phyloP scores from a whole-genome alignment of 2,329 filamentous ascomycete genomes.

The Ramichloridium luteum region DNA sequence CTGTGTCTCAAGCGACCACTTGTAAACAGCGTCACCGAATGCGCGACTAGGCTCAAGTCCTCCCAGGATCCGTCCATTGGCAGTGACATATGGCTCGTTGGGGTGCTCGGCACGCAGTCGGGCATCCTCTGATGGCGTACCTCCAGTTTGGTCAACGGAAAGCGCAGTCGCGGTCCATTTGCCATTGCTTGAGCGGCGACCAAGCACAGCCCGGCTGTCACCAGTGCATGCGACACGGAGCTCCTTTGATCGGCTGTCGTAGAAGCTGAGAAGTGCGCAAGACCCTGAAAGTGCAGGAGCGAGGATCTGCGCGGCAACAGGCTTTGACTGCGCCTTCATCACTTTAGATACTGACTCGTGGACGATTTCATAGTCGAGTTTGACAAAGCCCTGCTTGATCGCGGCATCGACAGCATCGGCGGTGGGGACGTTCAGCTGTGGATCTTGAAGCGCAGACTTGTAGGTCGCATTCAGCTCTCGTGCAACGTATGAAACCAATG shows the following conservation, averaged over 20 bases:
- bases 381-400: slow-evolving; percentile 83
- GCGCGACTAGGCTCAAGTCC: slow-evolving; percentile 85
- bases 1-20: slow-evolving; percentile 81
- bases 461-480: slow-evolving; percentile 88
- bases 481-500: slow-evolving; percentile 82
- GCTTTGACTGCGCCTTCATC: slow-evolving; percentile 74
- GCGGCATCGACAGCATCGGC: slow-evolving; percentile 75
- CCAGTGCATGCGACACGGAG: slow-evolving; percentile 91
- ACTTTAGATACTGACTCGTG: slow-evolving; percentile 88
- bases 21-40: slow-evolving; percentile 94
- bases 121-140: slow-evolving; percentile 70
- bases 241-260: slow-evolving; percentile 75
- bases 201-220: slow-evolving; percentile 88
- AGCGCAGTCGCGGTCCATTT: slow-evolving; percentile 89
- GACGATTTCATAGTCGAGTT: slow-evolving; percentile 86
- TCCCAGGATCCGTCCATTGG: slow-evolving; percentile 81
- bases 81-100: slow-evolving; percentile 73
- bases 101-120: slow-evolving; percentile 79
- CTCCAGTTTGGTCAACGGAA: slow-evolving; percentile 87
- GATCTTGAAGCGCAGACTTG: slow-evolving; percentile 53
- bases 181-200: slow-evolving; percentile 61
- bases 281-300: slow-evolving; percentile 94
- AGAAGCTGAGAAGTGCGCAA: slow-evolving; percentile 90
- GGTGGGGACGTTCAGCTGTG: slow-evolving; percentile 50
- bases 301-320: slow-evolving; percentile 80